Percentiles rank a stretch among this genome's conserved stretches.
Evolutionary conservation across 495 filamentous ascomycete species (phyloP).

Genomic region (Hypoxylon fragiforme): DNA sequence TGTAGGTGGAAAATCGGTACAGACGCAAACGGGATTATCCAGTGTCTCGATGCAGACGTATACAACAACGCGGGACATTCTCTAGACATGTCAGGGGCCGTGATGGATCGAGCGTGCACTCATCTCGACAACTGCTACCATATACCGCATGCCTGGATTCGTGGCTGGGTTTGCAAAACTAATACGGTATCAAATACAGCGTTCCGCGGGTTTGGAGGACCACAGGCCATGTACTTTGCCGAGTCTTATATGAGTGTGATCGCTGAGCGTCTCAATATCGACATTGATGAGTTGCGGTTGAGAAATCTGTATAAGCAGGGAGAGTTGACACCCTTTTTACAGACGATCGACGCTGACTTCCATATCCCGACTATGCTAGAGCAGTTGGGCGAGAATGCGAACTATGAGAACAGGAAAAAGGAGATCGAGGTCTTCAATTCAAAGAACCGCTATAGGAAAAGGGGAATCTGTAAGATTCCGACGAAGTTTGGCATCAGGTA

Average conservation of each 20-base stretch:
- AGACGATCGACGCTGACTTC: slow-evolving; percentile 74
- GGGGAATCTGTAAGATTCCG: slow-evolving; percentile 76
- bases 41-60: slow-evolving; percentile 81
- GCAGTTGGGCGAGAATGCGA: slow-evolving; percentile 68
- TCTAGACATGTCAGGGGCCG: slow-evolving; percentile 79
- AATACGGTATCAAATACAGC: slow-evolving; percentile 88
- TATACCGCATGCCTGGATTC: slow-evolving; percentile 77
- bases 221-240: slow-evolving; percentile 81
- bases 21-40: slow-evolving; percentile 75
- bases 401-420: slow-evolving; percentile 64
- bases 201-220: slow-evolving; percentile 86
- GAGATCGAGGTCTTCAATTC: slow-evolving; percentile 72
- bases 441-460: slow-evolving; percentile 80
- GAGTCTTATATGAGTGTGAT: slow-evolving; percentile 77
- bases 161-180: slow-evolving; percentile 78
- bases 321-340: slow-evolving; percentile 79
- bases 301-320: slow-evolving; percentile 79
- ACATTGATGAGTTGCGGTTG: slow-evolving; percentile 67
- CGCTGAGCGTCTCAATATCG: slow-evolving; percentile 73
- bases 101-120: slow-evolving; percentile 71
- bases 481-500: slow-evolving; percentile 63
- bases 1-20: slow-evolving; percentile 81
- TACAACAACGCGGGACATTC: slow-evolving; percentile 81
- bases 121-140: slow-evolving; percentile 79
- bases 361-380: slow-evolving; percentile 82